Percentiles rank a stretch among this genome's conserved stretches.
These are phyloP conservation scores for Sporisorium iseilematis-ciliati DNA, from an alignment of 1,284 basidiomycete genomes.

Conservation along the genomic window DNA sequence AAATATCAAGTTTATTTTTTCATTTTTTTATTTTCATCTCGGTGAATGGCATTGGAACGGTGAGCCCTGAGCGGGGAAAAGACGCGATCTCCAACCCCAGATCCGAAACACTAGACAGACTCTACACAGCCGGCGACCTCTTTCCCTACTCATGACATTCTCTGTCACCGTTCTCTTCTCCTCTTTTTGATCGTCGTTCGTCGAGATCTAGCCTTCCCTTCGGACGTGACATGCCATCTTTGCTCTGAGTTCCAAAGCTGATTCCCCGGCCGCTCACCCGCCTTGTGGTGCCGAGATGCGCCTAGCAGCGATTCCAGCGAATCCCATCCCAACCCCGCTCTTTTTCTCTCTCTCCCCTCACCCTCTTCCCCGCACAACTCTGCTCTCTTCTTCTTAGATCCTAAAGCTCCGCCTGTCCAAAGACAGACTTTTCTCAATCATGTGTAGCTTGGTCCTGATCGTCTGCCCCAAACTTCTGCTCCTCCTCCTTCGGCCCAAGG, in stretches of 20 bases:
- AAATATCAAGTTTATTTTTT: neutral
- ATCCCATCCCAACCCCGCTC: neutral
- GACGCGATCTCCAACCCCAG: neutral
- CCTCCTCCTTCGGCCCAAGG: conserved; percentile 13
- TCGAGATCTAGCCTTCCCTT: neutral
- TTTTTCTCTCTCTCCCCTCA: neutral
- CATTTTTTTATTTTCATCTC: conserved; percentile 12
- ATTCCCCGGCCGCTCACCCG: conserved; percentile 24
- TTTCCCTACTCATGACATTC: neutral
- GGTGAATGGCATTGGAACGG: conserved; percentile 15
- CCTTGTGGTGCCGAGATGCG: conserved; percentile 38
- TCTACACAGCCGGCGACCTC: conserved; percentile 10
- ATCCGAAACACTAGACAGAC: conserved; percentile 1
- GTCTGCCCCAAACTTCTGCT: neutral
- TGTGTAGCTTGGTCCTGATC: neutral
- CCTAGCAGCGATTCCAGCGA: conserved; percentile 18
- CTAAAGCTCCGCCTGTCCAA: conserved; percentile 21
- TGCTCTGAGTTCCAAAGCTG: conserved; percentile 5
- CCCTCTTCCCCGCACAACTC: conserved; percentile 1
- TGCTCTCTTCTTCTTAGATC: conserved; percentile 10
- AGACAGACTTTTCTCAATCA: neutral
- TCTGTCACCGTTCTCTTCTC: neutral
- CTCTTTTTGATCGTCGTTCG: neutral
- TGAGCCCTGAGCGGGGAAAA: conserved; percentile 39
- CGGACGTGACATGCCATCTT: conserved; percentile 6